Evolutionary conservation across 371 early-diverging fungal species (phyloP), one percentile per base, ranked within the genome.

Genomic region (Cokeromyces recurvatus): DNA sequence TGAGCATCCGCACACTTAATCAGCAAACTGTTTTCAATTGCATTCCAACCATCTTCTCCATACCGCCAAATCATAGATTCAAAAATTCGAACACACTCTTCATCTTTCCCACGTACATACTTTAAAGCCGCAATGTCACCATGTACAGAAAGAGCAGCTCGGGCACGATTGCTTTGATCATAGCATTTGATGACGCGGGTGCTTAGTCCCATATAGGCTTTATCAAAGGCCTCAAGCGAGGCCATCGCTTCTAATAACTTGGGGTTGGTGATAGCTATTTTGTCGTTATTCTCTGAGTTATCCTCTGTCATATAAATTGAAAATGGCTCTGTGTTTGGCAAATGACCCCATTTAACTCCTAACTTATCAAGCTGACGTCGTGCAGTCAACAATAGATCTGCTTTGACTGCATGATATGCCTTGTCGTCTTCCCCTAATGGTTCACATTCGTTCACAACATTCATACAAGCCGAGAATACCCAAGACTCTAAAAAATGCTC

Each of bases 381-480:
- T 2, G 91, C 90, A 17, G 82, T 74, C 32, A 84, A 74, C n/a
- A 93, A 59, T 14, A 93, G 50, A 55, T 89, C 89, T 0, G 85
- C 88, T 46, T 87, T 88, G 7, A 79, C 79, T 0, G 84, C 84
- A 56, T 87, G 88, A 57, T 87, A 85, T 17, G 75, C 60, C 0
- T 64, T 62, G 27, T 68, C 38, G 11, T 74, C 57, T 11, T 67
- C 59, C 5, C 74, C 68, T 14, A 85, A 50, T 22, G 87, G 84
- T 22, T 90, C 90, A 55, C 89, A 89, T 40, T 89, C 88, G 23
- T 75, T 71, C 8, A 89, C 82, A 6, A 90, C 79, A 34, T 82
- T 80, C 75, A 87, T 78, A 43, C 90, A 86, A 1, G 86, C 78
- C 0, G 87, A 84, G 49, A 85, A 91, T 2, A 87, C 79, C 90